Evolutionary conservation across 495 filamentous ascomycete species (phyloP).

Genomic region (Daldinia concentrica): DNA sequence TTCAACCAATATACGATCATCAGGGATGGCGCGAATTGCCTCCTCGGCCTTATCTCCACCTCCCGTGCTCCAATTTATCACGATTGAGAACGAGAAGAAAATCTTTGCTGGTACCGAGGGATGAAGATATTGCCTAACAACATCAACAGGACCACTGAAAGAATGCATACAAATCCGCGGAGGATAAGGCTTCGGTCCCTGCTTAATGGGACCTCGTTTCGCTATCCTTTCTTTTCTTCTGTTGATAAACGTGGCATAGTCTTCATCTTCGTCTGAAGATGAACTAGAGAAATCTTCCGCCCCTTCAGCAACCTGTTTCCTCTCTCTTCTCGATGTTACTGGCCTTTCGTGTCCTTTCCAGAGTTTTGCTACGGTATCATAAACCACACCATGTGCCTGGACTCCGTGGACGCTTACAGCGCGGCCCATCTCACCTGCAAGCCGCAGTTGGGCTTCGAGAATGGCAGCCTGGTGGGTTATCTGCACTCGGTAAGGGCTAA

Average conservation of each 20-base stretch:
- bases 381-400: constrained; percentile 84
- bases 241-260: constrained; percentile 20
- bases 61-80: constrained; percentile 75
- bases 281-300: constrained; percentile 59
- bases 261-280: constrained; percentile 52
- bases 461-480: constrained; percentile 80
- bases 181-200: constrained; percentile 70
- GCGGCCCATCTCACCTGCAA: constrained; percentile 83
- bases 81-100: constrained; percentile 88
- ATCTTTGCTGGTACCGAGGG: constrained; percentile 77
- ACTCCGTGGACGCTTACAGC: constrained; percentile 92
- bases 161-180: constrained; percentile 94
- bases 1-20: constrained; percentile 83
- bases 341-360: constrained; percentile 87
- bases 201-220: background rate
- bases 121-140: constrained; percentile 79
- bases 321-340: constrained; percentile 70
- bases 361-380: constrained; percentile 74
- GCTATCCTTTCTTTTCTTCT: constrained; percentile 23
- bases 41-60: constrained; percentile 61
- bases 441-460: constrained; percentile 80
- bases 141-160: constrained; percentile 82
- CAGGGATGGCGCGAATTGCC: constrained; percentile 78
- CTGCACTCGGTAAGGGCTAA: constrained; percentile 79
- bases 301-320: constrained; percentile 52